These are phyloP conservation scores for Lumnitzera racemosa DNA, from an alignment of 345 rosid species.

Conservation along the genomic window DNA sequence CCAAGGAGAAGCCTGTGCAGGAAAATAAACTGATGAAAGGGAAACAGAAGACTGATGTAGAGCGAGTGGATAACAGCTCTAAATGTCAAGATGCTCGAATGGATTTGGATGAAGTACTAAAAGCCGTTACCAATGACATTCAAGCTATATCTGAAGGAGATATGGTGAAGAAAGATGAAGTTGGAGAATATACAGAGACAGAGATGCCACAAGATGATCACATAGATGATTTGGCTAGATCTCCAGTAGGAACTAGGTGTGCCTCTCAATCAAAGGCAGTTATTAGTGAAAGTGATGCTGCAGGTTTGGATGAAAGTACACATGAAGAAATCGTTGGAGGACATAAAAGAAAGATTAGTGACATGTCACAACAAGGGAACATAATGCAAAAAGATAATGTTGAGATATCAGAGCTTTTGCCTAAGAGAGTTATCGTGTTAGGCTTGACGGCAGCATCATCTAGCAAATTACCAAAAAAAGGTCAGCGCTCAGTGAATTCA, in stretches of 20 bases:
- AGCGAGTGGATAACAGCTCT: slow-evolving; percentile 13
- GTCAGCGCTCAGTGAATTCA: not conserved
- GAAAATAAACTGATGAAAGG: slow-evolving; percentile 6
- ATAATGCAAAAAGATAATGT: slow-evolving; percentile 8
- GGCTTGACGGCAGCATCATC: slow-evolving; percentile 26
- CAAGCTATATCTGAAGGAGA: slow-evolving; percentile 11
- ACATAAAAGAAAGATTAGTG: slow-evolving; percentile 11
- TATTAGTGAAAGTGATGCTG: slow-evolving; percentile 1
- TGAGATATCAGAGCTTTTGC: slow-evolving; percentile 4
- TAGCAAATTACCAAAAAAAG: slow-evolving; percentile 16
- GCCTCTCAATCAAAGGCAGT: slow-evolving; percentile 6
- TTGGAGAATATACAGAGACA: slow-evolving; percentile 11
- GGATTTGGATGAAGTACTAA: slow-evolving; percentile 5
- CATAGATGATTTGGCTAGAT: slow-evolving; percentile 8
- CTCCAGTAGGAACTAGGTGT: slow-evolving; percentile 8
- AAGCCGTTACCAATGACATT: slow-evolving; percentile 5
- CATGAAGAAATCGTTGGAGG: slow-evolving; percentile 12
- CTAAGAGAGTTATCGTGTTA: slow-evolving; percentile 14
- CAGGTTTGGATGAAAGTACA: slow-evolving; percentile 15
- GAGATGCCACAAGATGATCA: slow-evolving; percentile 7
- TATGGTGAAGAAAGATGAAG: slow-evolving; percentile 13
- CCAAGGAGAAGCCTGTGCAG: slow-evolving; percentile 10
- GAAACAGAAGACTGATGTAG: slow-evolving; percentile 12
- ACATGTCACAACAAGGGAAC: slow-evolving; percentile 5
- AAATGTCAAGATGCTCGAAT: slow-evolving; percentile 11